phyloP scores from a whole-genome alignment of 139 green algal genomes.

The Nannochloris sp. region DNA sequence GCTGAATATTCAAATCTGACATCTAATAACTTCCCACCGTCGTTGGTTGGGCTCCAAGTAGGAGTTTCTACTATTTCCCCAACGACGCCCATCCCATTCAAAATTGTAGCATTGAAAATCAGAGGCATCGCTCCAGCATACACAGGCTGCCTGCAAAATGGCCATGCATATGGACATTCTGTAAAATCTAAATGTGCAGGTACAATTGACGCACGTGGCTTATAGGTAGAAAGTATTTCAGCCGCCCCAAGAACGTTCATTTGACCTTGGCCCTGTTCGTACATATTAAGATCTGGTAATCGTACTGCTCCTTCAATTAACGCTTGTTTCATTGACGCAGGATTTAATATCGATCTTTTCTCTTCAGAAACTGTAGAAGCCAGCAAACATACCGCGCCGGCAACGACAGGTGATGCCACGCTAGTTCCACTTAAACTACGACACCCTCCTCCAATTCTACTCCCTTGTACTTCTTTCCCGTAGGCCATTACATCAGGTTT shows the following conservation, averaged over 20 bases:
- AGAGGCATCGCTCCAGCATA: constrained; percentile 75
- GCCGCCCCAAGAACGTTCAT: constrained; percentile 61
- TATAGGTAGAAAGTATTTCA: constrained; percentile 62
- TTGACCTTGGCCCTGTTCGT: constrained; percentile 71
- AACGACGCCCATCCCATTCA: constrained; percentile 89
- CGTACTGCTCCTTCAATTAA: constrained; percentile 83
- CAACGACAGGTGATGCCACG: constrained; percentile 95
- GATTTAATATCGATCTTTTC: constrained; percentile 80
- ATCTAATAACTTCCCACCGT: constrained; percentile 62
- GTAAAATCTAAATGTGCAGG: constrained; percentile 77
- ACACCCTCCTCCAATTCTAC: constrained; percentile 84
- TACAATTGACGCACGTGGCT: constrained; percentile 75
- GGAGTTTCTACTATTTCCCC: constrained; percentile 50
- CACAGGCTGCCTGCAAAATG: constrained; percentile 81
- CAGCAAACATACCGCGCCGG: constrained; percentile 86
- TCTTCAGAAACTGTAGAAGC: constrained; percentile 74
- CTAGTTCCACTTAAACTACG: constrained; percentile 74
- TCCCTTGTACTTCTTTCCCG: constrained; percentile 85
- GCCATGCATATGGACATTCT: constrained; percentile 95
- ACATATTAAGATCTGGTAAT: constrained; percentile 69
- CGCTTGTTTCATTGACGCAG: constrained; percentile 97
- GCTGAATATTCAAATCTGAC: constrained; percentile 70
- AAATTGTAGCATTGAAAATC: constrained; percentile 93
- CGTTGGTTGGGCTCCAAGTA: constrained; percentile 43
- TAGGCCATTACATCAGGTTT: constrained; percentile 95